Evolutionary conservation across 441 rosid species (phyloP).

Genomic region (Erodium trifolium): DNA sequence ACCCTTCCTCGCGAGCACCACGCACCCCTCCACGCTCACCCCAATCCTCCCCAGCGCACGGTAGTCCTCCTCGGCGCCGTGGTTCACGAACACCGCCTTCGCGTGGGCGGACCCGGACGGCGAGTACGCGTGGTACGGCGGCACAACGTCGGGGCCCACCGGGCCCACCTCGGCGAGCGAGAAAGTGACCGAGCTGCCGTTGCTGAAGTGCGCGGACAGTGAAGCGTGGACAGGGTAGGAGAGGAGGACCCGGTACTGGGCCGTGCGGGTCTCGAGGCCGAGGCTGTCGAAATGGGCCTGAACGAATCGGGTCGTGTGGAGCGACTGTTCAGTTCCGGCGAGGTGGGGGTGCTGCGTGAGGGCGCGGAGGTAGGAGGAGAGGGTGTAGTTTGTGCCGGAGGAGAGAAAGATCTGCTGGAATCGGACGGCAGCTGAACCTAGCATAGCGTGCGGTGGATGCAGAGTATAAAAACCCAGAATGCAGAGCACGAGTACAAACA

Average conservation of each 20-base stretch:
- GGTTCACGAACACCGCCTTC: slow-evolving; percentile 55
- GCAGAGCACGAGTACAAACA: slow-evolving; percentile 43
- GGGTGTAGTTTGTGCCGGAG: slow-evolving; percentile 58
- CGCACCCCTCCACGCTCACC: slow-evolving; percentile 51
- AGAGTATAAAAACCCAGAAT: slow-evolving; percentile 49
- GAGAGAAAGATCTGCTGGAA: slow-evolving; percentile 58
- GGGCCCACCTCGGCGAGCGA: slow-evolving; percentile 32
- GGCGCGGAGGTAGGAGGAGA: slow-evolving; percentile 71
- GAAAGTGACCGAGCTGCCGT: slow-evolving; percentile 34
- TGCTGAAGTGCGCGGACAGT: slow-evolving; percentile 43
- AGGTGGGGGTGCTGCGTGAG: slow-evolving; percentile 82
- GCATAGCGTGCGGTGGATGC: slow-evolving; percentile 29
- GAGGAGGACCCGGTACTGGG: slow-evolving; percentile 49
- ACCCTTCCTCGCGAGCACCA: slow-evolving; percentile 64
- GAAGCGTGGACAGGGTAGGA: slow-evolving; percentile 61
- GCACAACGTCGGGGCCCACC: slow-evolving; percentile 27
- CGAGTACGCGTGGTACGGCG: slow-evolving; percentile 86
- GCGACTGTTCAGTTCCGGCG: slow-evolving; percentile 66
- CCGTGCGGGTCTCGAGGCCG: slow-evolving; percentile 43
- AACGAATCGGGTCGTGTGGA: slow-evolving; percentile 46
- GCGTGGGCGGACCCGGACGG: slow-evolving; percentile 68
- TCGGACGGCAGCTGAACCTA: slow-evolving; percentile 18
- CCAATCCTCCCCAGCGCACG: slow-evolving; percentile 42
- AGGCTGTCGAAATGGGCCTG: slow-evolving; percentile 45
- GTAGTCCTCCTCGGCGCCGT: slow-evolving; percentile 74